Percentiles rank a stretch among this genome's conserved stretches.
phyloP scores from a whole-genome alignment of 257 asterid genomes.

The Petrea volubilis region DNA sequence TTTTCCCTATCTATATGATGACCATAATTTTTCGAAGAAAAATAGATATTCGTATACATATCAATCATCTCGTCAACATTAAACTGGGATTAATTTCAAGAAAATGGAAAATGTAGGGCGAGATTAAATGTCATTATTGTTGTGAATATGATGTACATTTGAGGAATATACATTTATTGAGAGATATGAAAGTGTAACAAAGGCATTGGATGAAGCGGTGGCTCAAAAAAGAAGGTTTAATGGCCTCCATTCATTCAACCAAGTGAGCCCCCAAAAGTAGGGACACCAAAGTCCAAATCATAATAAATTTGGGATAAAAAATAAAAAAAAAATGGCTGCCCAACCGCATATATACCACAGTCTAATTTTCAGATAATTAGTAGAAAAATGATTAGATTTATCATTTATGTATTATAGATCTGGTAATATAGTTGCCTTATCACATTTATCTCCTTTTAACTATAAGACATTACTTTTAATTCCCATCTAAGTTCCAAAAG shows the following conservation, averaged over 20 bases:
- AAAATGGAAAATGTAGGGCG: neutral
- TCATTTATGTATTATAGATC: no score
- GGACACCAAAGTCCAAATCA: constrained; percentile 30
- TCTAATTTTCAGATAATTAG: neutral
- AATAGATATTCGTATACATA: no score
- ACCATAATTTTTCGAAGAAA: no score
- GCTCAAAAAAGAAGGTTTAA: constrained; percentile 39
- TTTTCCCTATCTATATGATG: no score
- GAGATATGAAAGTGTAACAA: neutral
- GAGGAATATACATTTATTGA: constrained; percentile 21
- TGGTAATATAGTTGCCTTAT: no score
- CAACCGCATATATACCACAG: neutral
- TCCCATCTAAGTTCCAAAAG: no score
- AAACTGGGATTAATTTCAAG: neutral
- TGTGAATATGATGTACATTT: constrained; percentile 31
- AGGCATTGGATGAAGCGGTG: constrained; percentile 35
- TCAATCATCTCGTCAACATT: neutral
- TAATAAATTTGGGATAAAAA: constrained; percentile 27
- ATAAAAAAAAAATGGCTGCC: neutral
- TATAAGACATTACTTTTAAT: no score
- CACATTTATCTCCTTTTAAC: no score
- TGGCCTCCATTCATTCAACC: constrained; percentile 35
- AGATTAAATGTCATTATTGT: constrained; percentile 1
- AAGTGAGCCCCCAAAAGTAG: constrained; percentile 29
- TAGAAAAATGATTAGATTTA: neutral